Evolutionary conservation across 352 stramenopile species (phyloP).

Genomic region (Globisporangium camurandrum): DNA sequence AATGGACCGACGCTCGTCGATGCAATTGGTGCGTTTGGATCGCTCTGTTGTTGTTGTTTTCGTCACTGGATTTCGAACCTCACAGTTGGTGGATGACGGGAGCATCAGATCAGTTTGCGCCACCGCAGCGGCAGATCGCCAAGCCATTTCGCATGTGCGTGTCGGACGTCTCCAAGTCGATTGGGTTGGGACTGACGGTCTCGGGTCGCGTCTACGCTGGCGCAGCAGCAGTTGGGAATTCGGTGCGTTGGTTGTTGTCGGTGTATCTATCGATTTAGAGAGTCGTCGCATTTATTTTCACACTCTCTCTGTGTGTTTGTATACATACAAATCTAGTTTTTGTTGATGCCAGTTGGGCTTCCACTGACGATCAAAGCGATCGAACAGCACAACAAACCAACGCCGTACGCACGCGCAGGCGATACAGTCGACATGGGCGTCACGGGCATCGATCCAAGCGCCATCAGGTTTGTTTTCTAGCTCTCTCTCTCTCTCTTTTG

Average conservation of each 20-base stretch:
- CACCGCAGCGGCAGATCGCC: slow-evolving; percentile 66
- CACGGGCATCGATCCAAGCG: slow-evolving; percentile 59
- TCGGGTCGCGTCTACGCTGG: slow-evolving; percentile 83
- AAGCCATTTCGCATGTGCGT: slow-evolving; percentile 85
- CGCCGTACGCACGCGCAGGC: slow-evolving; percentile 56
- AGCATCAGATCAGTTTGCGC: slow-evolving; percentile 70
- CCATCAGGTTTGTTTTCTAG: slow-evolving; percentile 35
- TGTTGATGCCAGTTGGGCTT: slow-evolving; percentile 54
- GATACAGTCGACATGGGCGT: slow-evolving; percentile 79
- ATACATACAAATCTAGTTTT: too few relatives aligned
- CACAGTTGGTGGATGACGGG: too few relatives aligned
- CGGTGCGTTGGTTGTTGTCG: too few relatives aligned
- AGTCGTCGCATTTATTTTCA: not conserved
- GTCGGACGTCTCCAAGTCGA: slow-evolving; percentile 82
- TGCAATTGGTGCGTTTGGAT: slow-evolving; percentile 42
- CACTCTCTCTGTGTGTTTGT: not conserved
- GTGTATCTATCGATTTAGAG: not conserved
- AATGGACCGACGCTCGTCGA: slow-evolving; percentile 69
- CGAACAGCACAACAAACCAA: slow-evolving; percentile 60
- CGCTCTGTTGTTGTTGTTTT: slow-evolving; percentile 1
- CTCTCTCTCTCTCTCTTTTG: not conserved
- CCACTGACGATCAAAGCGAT: slow-evolving; percentile 63
- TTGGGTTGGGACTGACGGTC: slow-evolving; percentile 72
- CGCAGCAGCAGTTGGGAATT: slow-evolving; percentile 55
- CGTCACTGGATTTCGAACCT: slow-evolving; percentile 1